phyloP scores from a whole-genome alignment of 2,329 filamentous ascomycete genomes.

The Pyricularia sp. region DNA sequence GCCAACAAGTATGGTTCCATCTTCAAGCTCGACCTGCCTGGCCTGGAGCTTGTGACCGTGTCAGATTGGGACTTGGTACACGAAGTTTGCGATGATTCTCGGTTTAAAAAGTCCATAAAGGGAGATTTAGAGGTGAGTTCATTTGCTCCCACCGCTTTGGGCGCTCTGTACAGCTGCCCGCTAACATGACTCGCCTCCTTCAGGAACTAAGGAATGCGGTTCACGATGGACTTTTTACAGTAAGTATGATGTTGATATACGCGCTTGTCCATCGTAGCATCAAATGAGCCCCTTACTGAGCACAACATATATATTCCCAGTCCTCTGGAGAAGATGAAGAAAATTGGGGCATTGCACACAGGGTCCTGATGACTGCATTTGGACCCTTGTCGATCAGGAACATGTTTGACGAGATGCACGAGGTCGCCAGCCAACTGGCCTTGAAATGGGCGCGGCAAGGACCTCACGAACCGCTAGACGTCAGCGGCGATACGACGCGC shows the following conservation, averaged over 20 bases:
- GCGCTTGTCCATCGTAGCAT: no score
- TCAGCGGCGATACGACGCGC: conserved; percentile 52
- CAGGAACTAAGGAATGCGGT: conserved; percentile 49
- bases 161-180: not conserved
- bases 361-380: not conserved
- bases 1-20: not conserved
- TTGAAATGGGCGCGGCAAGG: conserved; percentile 4
- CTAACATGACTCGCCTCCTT: not conserved
- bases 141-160: not conserved
- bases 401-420: conserved; percentile 5
- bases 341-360: conserved; percentile 22
- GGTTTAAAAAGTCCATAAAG: not conserved
- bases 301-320: no score
- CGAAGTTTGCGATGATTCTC: not conserved
- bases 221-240: conserved; percentile 60
- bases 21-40: not conserved
- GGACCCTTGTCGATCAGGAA: not conserved
- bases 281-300: no score
- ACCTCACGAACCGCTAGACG: not conserved
- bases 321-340: conserved; percentile 34
- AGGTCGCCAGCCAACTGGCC: not conserved
- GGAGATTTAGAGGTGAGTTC: not conserved
- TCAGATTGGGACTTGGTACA: not conserved
- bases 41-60: not conserved
- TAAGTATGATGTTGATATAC: conserved; percentile 12